Percentiles rank a stretch among this genome's conserved stretches.
Conservation (phyloP, 1,139 yeast species). For the Zygosaccharomyces pseudobailii region DNA sequence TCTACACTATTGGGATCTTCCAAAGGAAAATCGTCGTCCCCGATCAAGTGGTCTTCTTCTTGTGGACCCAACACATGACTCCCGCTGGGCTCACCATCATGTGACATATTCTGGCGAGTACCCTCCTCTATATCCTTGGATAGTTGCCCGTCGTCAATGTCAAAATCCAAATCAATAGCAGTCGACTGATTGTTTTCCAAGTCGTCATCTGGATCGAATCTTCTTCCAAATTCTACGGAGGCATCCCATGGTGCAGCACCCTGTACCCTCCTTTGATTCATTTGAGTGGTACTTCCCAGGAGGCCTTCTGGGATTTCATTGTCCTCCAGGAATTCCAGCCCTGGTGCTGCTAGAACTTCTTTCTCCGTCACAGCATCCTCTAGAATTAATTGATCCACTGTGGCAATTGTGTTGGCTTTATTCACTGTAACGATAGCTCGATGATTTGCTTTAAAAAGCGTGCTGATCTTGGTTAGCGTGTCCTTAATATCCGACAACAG, state of each 20-base stretch:
- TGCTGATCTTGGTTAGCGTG: slow-evolving; percentile 65
- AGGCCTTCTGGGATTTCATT: slow-evolving; percentile 15
- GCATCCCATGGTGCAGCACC: slow-evolving; percentile 34
- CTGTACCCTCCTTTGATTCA: slow-evolving; percentile 24
- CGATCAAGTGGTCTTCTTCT: slow-evolving; percentile 11
- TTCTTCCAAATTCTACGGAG: slow-evolving; percentile 34
- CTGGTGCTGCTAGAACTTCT: slow-evolving; percentile 65
- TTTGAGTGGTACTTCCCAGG: slow-evolving; percentile 18
- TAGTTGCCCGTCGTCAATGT: slow-evolving; percentile 17
- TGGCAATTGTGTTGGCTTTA: slow-evolving; percentile 49
- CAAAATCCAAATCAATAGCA: slow-evolving; percentile 33
- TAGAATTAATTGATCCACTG: slow-evolving; percentile 54
- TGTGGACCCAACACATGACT: slow-evolving; percentile 3
- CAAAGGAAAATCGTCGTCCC: slow-evolving; percentile 17
- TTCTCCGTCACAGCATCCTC: slow-evolving; percentile 76
- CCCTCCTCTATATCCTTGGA: slow-evolving; percentile 51
- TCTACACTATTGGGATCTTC: slow-evolving; percentile 27
- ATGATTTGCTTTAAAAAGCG: slow-evolving; percentile 55
- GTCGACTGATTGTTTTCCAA: slow-evolving; percentile 21
- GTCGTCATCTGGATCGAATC: slow-evolving; percentile 39
- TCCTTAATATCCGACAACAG: slow-evolving; percentile 81
- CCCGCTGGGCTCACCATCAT: slow-evolving; percentile 2
- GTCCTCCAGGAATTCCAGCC: slow-evolving; percentile 43
- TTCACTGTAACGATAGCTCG: slow-evolving; percentile 36
- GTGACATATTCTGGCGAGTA: slow-evolving; percentile 51